A percentile compares a stretch with the other conserved stretches of the same genome.
phyloP scores from a whole-genome alignment of 2,329 filamentous ascomycete species.

The Penicillium sclerotigenum region DNA sequence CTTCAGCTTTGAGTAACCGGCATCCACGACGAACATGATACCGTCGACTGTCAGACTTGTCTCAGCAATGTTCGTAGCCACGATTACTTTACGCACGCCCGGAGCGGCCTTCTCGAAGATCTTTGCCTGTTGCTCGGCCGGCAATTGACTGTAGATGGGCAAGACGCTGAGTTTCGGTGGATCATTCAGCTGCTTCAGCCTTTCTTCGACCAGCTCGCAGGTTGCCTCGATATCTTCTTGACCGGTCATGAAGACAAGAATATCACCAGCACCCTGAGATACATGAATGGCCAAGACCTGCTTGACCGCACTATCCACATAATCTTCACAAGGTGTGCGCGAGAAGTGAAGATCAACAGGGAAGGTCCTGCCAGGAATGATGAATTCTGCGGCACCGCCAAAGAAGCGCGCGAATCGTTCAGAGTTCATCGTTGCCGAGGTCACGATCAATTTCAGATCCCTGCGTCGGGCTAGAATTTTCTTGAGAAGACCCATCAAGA shows the following conservation, averaged over 20 bases:
- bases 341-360: constrained; percentile 97
- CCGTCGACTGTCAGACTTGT: constrained; percentile 97
- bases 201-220: constrained; percentile 85
- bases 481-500: constrained; percentile 95
- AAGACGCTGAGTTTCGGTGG: constrained; percentile 91
- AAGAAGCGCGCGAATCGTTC: constrained; percentile 96
- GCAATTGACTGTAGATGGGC: constrained; percentile 99
- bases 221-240: constrained; percentile 98
- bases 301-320: constrained; percentile 94
- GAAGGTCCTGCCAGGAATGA: constrained; percentile 93
- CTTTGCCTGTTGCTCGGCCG: constrained; percentile 92
- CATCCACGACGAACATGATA: constrained; percentile 98
- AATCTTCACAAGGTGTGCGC: constrained; percentile 91
- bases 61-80: constrained; percentile 97
- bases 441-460: constrained; percentile 94
- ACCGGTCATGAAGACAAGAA: constrained; percentile 98
- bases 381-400: constrained; percentile 91
- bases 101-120: constrained; percentile 91
- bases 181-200: constrained; percentile 84
- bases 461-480: constrained; percentile 87
- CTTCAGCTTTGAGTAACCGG: constrained; percentile 94
- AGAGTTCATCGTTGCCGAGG: constrained; percentile 97
- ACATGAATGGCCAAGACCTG: constrained; percentile 95
- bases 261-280: constrained; percentile 87
- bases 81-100: constrained; percentile 93